Evolutionary conservation across 1,139 yeast genomes (phyloP).

Genomic region (Sugiyamaella pinicola): DNA sequence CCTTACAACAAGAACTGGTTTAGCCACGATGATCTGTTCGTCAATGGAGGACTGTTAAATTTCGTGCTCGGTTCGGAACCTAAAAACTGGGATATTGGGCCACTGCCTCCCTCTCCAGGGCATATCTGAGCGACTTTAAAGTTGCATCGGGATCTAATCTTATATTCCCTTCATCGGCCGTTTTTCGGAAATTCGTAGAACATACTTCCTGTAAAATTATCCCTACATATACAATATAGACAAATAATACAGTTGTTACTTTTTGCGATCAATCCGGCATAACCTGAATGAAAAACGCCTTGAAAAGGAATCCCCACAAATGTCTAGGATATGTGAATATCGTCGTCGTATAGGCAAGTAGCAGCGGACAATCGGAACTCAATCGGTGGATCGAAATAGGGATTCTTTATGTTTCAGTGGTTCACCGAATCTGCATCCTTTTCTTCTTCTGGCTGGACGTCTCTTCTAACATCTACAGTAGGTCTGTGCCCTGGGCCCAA

Average conservation of each 20-base stretch:
- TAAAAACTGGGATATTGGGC: conserved; percentile 19
- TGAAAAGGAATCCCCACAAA: no score
- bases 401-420: neutral
- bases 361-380: no score
- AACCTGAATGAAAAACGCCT: no score
- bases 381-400: neutral
- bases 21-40: conserved; percentile 42
- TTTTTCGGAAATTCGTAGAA: no score
- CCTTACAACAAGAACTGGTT: conserved; percentile 43
- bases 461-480: conserved; percentile 2
- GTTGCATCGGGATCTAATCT: conserved; percentile 2
- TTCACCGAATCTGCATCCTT: neutral
- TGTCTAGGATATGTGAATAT: no score
- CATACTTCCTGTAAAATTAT: no score
- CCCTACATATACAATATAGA: no score
- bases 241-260: no score
- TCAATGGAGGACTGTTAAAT: conserved; percentile 37
- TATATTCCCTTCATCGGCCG: neutral
- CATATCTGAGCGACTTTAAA: conserved; percentile 9
- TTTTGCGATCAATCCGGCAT: no score
- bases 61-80: conserved; percentile 21
- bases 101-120: conserved; percentile 21
- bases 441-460: neutral
- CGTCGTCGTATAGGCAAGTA: no score
- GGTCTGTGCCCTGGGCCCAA: conserved; percentile 17